Percentiles rank a stretch among this genome's conserved stretches.
phyloP scores from a whole-genome alignment of 805 yeast genomes.

The Candida pini region DNA sequence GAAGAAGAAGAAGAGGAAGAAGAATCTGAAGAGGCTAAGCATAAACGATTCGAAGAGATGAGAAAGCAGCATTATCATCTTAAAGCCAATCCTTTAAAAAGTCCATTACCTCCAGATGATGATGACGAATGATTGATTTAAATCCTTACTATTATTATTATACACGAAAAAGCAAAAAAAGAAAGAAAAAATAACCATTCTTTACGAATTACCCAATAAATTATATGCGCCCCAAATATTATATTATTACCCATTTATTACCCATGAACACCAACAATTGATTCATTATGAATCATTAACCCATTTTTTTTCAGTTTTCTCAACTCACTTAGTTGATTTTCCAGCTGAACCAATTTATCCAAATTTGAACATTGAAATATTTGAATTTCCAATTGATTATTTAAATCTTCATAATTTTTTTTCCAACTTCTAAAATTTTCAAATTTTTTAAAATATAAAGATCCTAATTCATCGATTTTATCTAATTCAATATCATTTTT shows the following conservation, averaged over 20 bases:
- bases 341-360: slow-evolving; percentile 11
- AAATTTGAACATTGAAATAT: slow-evolving; percentile 14
- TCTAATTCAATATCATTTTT: slow-evolving; percentile 2
- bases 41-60: slow-evolving; percentile 65
- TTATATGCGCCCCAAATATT: too few relatives aligned
- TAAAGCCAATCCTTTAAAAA: slow-evolving; percentile 44
- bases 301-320: slow-evolving; percentile 7
- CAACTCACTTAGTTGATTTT: slow-evolving; percentile 12
- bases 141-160: too few relatives aligned
- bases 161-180: too few relatives aligned
- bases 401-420: slow-evolving; percentile 5
- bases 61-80: slow-evolving; percentile 75
- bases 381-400: slow-evolving; percentile 13
- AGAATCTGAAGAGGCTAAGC: slow-evolving; percentile 53
- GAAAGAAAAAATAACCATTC: neutral
- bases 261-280: slow-evolving; percentile 11
- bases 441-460: slow-evolving; percentile 18
- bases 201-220: neutral
- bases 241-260: neutral
- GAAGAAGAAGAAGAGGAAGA: slow-evolving; percentile 28
- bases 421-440: slow-evolving; percentile 23
- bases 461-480: slow-evolving; percentile 20
- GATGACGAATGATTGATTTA: slow-evolving; percentile 21
- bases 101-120: slow-evolving; percentile 31
- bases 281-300: slow-evolving; percentile 2